Evolutionary conservation across 306 rosid genomes (phyloP), one percentile per base, ranked within the genome.

Genomic region (Abrus pulchellus): DNA sequence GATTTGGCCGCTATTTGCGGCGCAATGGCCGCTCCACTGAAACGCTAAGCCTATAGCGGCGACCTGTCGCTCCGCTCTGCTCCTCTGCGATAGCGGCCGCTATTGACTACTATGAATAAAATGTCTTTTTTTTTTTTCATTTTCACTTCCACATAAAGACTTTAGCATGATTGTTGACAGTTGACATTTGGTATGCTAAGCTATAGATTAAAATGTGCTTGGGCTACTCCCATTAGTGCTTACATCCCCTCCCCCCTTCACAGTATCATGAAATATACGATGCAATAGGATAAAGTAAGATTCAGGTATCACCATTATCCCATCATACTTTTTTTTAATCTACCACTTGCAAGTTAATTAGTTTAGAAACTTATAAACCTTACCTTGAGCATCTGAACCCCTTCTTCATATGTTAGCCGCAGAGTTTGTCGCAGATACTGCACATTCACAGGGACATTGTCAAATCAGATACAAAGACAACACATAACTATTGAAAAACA

Each of bases 361-460:
- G 40, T 52, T 55, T 3, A 44, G 66, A 62, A 78, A 50, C 0
- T 34, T 57, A 44, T 9, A 76, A 80, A 41, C 79, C 79, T 72
- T 83, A 91, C 99, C 97, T 91, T 90, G 66, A 95, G 94, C 98
- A 95, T 93, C 79, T 93, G 90, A 87, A 95, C 34, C 67, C 99
- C 99, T 87, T 95, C 99, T 50, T 92, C 97, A 81, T 90, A 95
- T 11, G 94, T 91, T 68, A 95, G 94, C 30, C 94, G 87, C 12
- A 93, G 74, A 56, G 99, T 95, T 12, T 87, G 78, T 69, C 91
- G 92, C 77, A 93, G 72, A 85, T 95, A 95, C 99, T 95, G 91
- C 91, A 91, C 55, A 80, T 57, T 56, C 9, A 68, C 7, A 62
- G 48, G 59, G 4, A 36, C 28, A 76, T 5, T 62, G 74, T 84